Conservation (phyloP, 2,329 filamentous ascomycete genomes). For the Ophiosphaerella narmari region DNA sequence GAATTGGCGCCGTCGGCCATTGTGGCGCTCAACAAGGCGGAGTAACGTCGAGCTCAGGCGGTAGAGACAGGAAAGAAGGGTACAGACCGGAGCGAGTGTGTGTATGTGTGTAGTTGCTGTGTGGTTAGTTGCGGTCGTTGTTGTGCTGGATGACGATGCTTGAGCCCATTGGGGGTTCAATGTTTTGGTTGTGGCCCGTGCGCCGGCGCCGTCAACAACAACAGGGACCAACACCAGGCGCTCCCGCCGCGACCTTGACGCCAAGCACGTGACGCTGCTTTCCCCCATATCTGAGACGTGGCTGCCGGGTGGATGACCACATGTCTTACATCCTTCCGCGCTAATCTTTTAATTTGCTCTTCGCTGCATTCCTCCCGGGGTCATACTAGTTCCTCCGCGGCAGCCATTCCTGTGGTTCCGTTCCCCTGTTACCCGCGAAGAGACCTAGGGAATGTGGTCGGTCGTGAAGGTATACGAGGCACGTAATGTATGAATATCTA, state of each 20-base stretch:
- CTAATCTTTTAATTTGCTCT: background rate
- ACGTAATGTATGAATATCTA: too few species aligned
- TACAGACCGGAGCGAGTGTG: too few species aligned
- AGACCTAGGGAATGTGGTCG: too few species aligned
- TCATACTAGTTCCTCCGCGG: background rate
- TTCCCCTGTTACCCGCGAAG: too few species aligned
- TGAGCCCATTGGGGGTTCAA: constrained; percentile 10
- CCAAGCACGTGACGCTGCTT: constrained; percentile 16
- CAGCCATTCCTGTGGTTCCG: too few species aligned
- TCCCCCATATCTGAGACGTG: background rate
- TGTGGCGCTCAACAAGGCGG: constrained; percentile 20
- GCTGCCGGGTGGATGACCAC: background rate
- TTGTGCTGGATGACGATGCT: constrained; percentile 30
- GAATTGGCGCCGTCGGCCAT: constrained; percentile 54
- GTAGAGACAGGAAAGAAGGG: too few species aligned
- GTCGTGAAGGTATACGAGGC: too few species aligned
- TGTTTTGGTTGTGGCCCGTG: constrained; percentile 27
- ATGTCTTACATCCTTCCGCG: background rate
- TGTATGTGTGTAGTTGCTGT: background rate
- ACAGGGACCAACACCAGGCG: constrained; percentile 25
- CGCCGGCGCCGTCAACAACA: constrained; percentile 23
- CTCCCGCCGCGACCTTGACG: constrained; percentile 27
- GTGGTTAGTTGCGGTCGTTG: background rate
- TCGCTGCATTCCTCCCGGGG: background rate
- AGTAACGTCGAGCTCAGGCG: background rate